Base-by-base conservation (phyloP, 768 basidiomycete genomes). In the Mrakia gelida region DNA sequence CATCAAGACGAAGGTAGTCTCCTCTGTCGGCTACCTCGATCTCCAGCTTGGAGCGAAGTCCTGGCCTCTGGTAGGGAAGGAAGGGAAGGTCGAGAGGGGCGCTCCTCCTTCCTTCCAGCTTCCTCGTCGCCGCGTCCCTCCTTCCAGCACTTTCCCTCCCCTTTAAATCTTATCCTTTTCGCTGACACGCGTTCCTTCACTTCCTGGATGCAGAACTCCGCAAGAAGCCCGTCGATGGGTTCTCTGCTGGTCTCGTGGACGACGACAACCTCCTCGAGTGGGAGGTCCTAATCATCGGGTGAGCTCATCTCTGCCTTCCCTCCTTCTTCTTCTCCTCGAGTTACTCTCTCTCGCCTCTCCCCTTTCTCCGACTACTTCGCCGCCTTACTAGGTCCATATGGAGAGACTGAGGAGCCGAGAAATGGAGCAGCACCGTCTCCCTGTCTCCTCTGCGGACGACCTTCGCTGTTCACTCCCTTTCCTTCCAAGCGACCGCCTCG, bases 281-380 rank as follows among this genome's bases (percentile, higher is more conserved):
- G 97, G 95, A 97, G 81, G 88, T 98, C 82, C 87, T 97, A 83
- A 91, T 97, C 81, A 96, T 96, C 83, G 94, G 94, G 94, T 95
- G 80, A 80, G 84, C 79, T 78, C 79, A 76, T 16, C 75, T 21
- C 32, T 49, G 4, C 34, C 41, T 41, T 23, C 32, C 67, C 41
- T 70, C 38, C 34, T 18, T 18, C 63, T 21, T 3, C n/a, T 30
- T 65, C 63, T 1, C 34, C 59, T 9, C 59, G 21, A 21, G 16
- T 32, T 8, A 1, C 30, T 38, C 63, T 34, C 16, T 32, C 18
- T 21, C 49, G 49, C 1, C n/a, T 38, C 63, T 32, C 63, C 38
- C 2, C 34, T 18, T 65, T 8, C n/a, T 23, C 67, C 26, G 67
- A 6, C 6, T 21, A 21, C 34, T 3, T 15, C 67, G 9, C 9